Evolutionary conservation across 1,284 basidiomycete genomes (phyloP).

Genomic region (Xanthoconium separans): DNA sequence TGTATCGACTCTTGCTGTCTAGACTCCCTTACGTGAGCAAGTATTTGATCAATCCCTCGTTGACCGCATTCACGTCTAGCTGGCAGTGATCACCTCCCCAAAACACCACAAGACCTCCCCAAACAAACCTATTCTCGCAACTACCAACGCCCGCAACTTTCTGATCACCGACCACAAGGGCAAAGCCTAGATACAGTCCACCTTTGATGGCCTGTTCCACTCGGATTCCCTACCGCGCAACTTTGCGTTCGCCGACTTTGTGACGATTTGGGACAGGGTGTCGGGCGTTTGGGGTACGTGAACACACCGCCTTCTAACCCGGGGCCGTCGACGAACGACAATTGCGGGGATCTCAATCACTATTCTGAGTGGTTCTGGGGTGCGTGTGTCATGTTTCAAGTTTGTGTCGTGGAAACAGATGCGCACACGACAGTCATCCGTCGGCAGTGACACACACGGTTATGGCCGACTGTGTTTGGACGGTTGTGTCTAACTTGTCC

Average conservation of each 20-base stretch:
- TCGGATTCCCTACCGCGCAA: constrained; percentile 29
- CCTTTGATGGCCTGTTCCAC: constrained; percentile 39
- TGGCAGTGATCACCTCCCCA: constrained; percentile 34
- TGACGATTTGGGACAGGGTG: constrained; percentile 34
- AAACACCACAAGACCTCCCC: constrained; percentile 34
- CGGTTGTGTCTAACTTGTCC: constrained; percentile 26
- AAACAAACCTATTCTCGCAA: too few species aligned
- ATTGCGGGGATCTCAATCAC: not conserved
- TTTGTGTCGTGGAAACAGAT: too few species aligned
- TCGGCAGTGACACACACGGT: constrained; percentile 17
- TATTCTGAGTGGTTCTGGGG: too few species aligned
- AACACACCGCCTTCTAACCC: too few species aligned
- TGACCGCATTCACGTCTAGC: constrained; percentile 5
- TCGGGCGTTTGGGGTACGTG: not conserved
- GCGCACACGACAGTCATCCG: too few species aligned
- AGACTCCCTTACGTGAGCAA: constrained; percentile 27
- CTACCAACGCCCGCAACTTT: too few species aligned
- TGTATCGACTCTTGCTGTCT: constrained; percentile 18
- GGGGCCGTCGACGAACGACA: too few species aligned
- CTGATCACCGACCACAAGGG: constrained; percentile 24
- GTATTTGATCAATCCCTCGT: not conserved
- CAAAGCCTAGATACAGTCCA: constrained; percentile 41
- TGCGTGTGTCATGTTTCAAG: too few species aligned
- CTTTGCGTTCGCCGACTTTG: constrained; percentile 46
- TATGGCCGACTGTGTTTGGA: constrained; percentile 49